Base-by-base conservation (phyloP, 495 filamentous ascomycete genomes). In the Lepraria neglecta region DNA sequence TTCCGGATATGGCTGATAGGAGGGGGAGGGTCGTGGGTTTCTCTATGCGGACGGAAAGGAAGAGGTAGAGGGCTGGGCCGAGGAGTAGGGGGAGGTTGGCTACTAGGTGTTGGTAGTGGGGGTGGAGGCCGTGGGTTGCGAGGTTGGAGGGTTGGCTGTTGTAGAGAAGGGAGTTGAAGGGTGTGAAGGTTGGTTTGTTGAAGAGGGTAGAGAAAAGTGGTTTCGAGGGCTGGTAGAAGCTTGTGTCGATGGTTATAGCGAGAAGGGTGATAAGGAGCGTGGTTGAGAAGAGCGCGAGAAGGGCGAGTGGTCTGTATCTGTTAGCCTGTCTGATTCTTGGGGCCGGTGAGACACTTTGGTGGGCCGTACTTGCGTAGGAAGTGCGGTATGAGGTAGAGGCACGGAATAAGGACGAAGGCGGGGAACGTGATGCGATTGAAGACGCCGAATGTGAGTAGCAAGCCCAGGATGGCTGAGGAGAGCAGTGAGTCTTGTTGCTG, bases 391-490 rank as follows among this genome's bases (percentile, higher is more conserved):
- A 97, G 79, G 68, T 86, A 84, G 65, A 95, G 76, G 12, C 84
- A 85, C 21, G 95, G 91, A 60, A 96, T 76, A 30, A 95, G 64
- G 55, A 97, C 72, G 63, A 92, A 98, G 15, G 92, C 92, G 57
- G 92, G 94, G 69, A 97, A 97, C 5, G 94, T 98, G 70, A 97
- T 95, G 44, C 94, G 83, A 72, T 96, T 98, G 75, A 97, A 98
- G 60, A 89, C 77, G 44, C 94, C 92, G 51, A 91, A 87, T 42
- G 95, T 86, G 28, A 84, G 79, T 43, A 96, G 79, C 54, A 94
- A 83, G 24, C 89, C 89, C 11, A 98, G 80, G 14, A 91, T 78
- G 14, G 81, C 79, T 54, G 85, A 89, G 19, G 91, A 84, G 64
- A 91, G 79, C 61, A 89, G 75, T 44, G 88, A 89, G 27, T 88